Evolutionary conservation across 108 stramenopile species (phyloP), one percentile per base, ranked within the genome.

Genomic region (Seminavis robusta): DNA sequence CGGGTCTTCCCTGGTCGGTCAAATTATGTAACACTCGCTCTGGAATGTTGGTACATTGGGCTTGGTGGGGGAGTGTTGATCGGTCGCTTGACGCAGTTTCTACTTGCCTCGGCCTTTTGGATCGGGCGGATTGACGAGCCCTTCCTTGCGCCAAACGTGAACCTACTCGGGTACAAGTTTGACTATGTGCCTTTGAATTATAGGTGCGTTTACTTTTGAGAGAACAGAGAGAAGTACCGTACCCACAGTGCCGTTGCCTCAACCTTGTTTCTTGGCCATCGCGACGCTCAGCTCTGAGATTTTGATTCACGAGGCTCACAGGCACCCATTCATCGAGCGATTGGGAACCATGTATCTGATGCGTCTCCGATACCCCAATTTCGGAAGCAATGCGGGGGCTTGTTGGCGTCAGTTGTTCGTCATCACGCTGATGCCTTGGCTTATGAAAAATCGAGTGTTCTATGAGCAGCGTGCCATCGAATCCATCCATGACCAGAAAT

Each of bases 301-400:
- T 1, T 51, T 81, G 33, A 10, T 48, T 27, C 63, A 72, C 34
- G 74, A 73, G 30, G 71, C 75, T 30, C 80, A 81, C 50, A 42
- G 78, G 9, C 86, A 88, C 56, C 86, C 81, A 0, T 88, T 73
- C 54, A 64, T 88, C 39, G 86, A 88, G 47, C 40, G 65, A 15
- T 41, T 88, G 15, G 63, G 72, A 0, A 31, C 36, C 1, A 76
- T 83, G 65, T 88, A 81, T 51, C 49, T 88, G 52, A 73, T 81
- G 81, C 79, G 73, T 46, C 43, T 84, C 16, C 40, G 56, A 24
- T 46, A 81, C 49, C 47, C 65, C 16, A 32, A 38, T 25, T 83
- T 83, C 69, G 74, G 68, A 15, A 49, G 21, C 15, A 36, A 36
- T 7, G 47, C 59, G 4, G 48, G 48, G 21, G 24, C 34, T 36